phyloP scores from a whole-genome alignment of 2,329 filamentous ascomycete genomes.

The Aspergillus texensis region DNA sequence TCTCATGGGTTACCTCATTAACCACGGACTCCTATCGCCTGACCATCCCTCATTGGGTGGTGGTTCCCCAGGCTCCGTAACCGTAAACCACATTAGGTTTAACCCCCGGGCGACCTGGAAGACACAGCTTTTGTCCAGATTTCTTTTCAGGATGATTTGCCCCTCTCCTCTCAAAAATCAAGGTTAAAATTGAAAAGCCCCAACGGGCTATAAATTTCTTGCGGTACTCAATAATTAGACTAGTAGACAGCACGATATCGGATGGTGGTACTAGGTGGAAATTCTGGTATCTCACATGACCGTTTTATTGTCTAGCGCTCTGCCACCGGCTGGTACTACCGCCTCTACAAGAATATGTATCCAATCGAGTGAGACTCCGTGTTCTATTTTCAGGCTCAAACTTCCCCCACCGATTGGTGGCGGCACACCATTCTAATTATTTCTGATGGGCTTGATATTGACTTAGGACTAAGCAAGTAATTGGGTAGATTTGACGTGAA shows the following conservation, averaged over 20 bases:
- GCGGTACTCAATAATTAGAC: background rate
- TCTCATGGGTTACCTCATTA: conserved; percentile 7
- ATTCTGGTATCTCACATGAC: background rate
- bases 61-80: background rate
- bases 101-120: background rate
- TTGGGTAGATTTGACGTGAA: background rate
- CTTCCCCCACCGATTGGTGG: background rate
- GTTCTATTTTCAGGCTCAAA: conserved; percentile 5
- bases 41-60: background rate
- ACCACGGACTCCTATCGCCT: background rate
- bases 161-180: background rate
- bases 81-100: background rate
- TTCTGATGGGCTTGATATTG: background rate
- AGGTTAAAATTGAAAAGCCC: background rate
- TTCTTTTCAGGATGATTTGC: background rate
- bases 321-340: background rate
- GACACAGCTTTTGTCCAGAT: background rate
- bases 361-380: background rate
- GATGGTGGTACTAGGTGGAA: background rate
- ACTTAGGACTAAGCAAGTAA: background rate
- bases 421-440: background rate
- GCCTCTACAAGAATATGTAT: background rate
- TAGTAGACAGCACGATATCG: no score
- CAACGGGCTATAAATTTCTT: background rate
- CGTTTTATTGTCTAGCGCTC: background rate